Percentiles rank a stretch among this genome's conserved stretches.
Evolutionary conservation across 2,329 filamentous ascomycete species (phyloP).

Genomic region (Niveomyces coronatus): DNA sequence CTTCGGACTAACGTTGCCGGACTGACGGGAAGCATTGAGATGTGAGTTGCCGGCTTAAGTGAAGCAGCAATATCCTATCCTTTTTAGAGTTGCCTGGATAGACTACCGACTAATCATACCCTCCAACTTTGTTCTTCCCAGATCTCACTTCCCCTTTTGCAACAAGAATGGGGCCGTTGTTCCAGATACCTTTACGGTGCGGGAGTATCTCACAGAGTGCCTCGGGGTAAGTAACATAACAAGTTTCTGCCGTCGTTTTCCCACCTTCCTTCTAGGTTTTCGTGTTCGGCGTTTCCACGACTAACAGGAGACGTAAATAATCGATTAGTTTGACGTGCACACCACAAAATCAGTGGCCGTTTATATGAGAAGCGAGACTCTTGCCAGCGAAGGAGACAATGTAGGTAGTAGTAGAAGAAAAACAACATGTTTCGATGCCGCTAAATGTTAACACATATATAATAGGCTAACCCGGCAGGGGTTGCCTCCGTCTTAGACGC

Average conservation of each 20-base stretch:
- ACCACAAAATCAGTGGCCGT: neutral
- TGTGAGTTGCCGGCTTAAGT: neutral
- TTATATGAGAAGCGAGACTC: neutral
- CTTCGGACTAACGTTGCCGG: constrained; percentile 4
- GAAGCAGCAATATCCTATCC: too few species aligned
- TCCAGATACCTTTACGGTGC: constrained; percentile 1
- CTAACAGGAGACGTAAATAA: neutral
- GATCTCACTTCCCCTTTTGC: constrained; percentile 8
- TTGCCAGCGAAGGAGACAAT: neutral
- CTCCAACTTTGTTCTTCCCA: neutral
- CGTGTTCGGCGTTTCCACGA: neutral
- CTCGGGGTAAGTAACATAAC: neutral
- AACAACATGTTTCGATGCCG: neutral
- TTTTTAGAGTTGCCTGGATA: too few species aligned
- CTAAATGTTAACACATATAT: neutral
- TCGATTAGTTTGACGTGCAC: neutral
- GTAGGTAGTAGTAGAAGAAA: neutral
- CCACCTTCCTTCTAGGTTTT: too few species aligned
- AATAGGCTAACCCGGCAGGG: neutral
- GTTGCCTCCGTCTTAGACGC: neutral
- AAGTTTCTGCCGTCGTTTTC: neutral
- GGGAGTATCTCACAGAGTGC: constrained; percentile 3
- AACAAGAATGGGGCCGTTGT: constrained; percentile 4
- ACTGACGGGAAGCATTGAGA: constrained; percentile 4
- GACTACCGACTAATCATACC: too few species aligned